phyloP scores from a whole-genome alignment of 331 rosid species.

The Prunus yedoensis region DNA sequence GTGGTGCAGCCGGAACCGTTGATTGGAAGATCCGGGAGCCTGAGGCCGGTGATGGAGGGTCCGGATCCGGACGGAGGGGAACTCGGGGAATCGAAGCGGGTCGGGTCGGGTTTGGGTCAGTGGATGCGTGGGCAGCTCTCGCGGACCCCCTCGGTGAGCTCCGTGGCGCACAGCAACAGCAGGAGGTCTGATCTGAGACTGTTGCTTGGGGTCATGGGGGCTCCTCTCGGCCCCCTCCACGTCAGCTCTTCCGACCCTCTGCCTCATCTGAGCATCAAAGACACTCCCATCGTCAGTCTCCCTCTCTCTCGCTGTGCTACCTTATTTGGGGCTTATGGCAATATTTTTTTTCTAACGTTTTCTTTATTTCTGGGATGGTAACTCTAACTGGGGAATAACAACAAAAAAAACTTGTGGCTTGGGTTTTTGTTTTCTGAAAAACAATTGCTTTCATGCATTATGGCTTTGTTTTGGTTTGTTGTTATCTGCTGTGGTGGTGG shows the following conservation, averaged over 20 bases:
- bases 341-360: too few relatives aligned
- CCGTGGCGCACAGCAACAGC: slow-evolving; percentile 32
- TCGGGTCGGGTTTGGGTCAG: slow-evolving; percentile 76
- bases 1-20: slow-evolving; percentile 28
- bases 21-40: slow-evolving; percentile 76
- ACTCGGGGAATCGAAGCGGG: slow-evolving; percentile 61
- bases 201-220: slow-evolving; percentile 91
- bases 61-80: slow-evolving; percentile 77
- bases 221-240: slow-evolving; percentile 89
- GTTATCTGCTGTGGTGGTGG: not conserved
- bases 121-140: slow-evolving; percentile 92
- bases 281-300: slow-evolving; percentile 83
- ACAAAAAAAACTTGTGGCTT: not conserved
- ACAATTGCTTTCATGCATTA: slow-evolving; percentile 7
- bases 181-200: slow-evolving; percentile 94
- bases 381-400: not conserved
- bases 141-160: slow-evolving; percentile 64
- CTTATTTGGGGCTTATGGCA: too few relatives aligned
- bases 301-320: not conserved
- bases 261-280: slow-evolving; percentile 90
- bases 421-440: not conserved
- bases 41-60: slow-evolving; percentile 86
- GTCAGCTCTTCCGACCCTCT: slow-evolving; percentile 76
- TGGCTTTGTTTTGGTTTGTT: not conserved
- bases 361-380: not conserved